These are phyloP conservation scores for Pharus latifolius DNA, from an alignment of 176 grass and related monocot genomes.

Conservation along the genomic window DNA sequence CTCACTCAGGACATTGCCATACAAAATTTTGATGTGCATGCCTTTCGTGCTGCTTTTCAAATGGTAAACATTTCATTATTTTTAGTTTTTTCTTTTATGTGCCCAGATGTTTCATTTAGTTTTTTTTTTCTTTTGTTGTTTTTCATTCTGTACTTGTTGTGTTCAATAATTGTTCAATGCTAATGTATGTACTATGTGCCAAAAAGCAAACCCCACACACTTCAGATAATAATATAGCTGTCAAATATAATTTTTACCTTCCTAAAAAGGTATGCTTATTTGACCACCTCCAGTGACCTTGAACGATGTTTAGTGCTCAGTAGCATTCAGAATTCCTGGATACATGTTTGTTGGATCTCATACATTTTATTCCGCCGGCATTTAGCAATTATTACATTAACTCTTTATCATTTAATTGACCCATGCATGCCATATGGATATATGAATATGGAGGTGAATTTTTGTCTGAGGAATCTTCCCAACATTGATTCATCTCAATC, in stretches of 20 bases:
- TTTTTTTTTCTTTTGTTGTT: neutral
- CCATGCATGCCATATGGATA: neutral
- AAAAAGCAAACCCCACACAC: neutral
- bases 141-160: neutral
- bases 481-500: neutral
- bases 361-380: neutral
- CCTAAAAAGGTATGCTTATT: neutral
- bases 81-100: neutral
- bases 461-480: neutral
- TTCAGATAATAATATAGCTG: neutral
- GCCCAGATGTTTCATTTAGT: neutral
- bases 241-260: neutral
- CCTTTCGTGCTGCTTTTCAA: conserved; percentile 89
- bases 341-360: neutral
- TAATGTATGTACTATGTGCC: neutral
- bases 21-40: conserved; percentile 90
- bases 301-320: neutral
- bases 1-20: conserved; percentile 61
- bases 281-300: neutral
- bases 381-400: neutral
- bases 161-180: neutral
- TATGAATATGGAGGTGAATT: neutral
- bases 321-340: neutral
- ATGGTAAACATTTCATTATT: conserved; percentile 33
- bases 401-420: conserved; percentile 9